A percentile compares a stretch with the other conserved stretches of the same genome.
These are phyloP conservation scores for Candida dajiaensis DNA, from an alignment of 805 yeast genomes.

Conservation along the genomic window DNA sequence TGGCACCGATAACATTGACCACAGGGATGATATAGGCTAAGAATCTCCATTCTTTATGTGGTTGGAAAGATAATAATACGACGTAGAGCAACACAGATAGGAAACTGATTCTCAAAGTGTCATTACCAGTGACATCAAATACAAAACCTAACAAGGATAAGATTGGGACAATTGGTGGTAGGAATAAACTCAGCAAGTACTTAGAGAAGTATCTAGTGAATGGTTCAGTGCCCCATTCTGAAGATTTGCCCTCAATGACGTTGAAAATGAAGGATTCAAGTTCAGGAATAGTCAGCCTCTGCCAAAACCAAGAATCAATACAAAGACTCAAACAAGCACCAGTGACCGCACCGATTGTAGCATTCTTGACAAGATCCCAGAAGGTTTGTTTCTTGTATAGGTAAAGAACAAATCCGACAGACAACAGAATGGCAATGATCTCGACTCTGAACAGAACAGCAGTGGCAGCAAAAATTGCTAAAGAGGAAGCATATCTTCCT, in stretches of 20 bases:
- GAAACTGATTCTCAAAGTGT: slow-evolving; percentile 38
- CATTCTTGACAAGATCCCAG: slow-evolving; percentile 32
- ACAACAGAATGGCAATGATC: slow-evolving; percentile 46
- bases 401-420: slow-evolving; percentile 42
- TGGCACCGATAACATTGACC: slow-evolving; percentile 56
- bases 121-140: slow-evolving; percentile 27
- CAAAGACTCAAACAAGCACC: slow-evolving; percentile 44
- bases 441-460: slow-evolving; percentile 74
- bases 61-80: slow-evolving; percentile 66
- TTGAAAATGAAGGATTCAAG: slow-evolving; percentile 66
- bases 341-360: slow-evolving; percentile 40
- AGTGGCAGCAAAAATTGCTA: slow-evolving; percentile 52
- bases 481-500: slow-evolving; percentile 39
- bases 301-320: slow-evolving; percentile 80
- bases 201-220: slow-evolving; percentile 56
- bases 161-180: slow-evolving; percentile 39
- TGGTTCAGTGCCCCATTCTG: slow-evolving; percentile 85
- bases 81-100: slow-evolving; percentile 51
- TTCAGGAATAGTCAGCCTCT: slow-evolving; percentile 60
- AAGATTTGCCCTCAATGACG: slow-evolving; percentile 66
- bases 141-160: slow-evolving; percentile 32
- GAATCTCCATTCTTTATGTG: slow-evolving; percentile 95
- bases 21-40: slow-evolving; percentile 72
- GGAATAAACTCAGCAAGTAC: slow-evolving; percentile 34
- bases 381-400: slow-evolving; percentile 42